Base-by-base conservation (phyloP, 2,329 filamentous ascomycete species). In the Cladophialophora exuberans region DNA sequence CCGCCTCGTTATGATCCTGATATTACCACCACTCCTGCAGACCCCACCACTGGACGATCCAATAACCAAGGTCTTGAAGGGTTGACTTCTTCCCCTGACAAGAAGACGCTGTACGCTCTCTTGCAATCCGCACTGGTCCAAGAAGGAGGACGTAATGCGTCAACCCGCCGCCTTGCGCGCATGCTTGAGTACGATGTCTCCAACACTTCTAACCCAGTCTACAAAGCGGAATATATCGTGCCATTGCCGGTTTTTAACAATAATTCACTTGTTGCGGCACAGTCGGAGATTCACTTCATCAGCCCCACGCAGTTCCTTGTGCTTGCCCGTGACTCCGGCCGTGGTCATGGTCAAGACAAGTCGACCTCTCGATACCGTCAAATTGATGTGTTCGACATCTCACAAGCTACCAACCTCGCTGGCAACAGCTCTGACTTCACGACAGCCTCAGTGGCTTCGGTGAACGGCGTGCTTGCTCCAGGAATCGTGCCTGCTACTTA, bases 51-150 rank as follows among this genome's bases (percentile, higher is more conserved):
- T 1, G 87, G 87, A 10, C 80, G 87, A 17, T 75, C 79, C 51
- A 89, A 90, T 69, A 90, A 90, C 69, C 86, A 89, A 67, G 87
- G 87, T n/a, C 82, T 90, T 44, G 87, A 90, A 69, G 86, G 83
- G 0, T 70, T 90, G 44, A 86, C 84, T 0, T 70, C 81, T n/a
- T 83, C 80, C 3, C 74, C 79, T 0, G 82, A 87, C 60, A 84
- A 85, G 7, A 83, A 82, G 57, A 82, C 76, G 1, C 73, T 90
- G 9, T 89, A 83, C 65, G 79, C 81, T 1, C 75, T 90, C 53
- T 73, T 89, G 18, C 87, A 91, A 67, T 83, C 82, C 1, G 85
- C 86, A 0, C 72, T 83, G 3, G 78, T 80, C 55, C 83, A 87
- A 64, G 82, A 86, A 59, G 84, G 85, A 39, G 83, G 82, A 7